Evolutionary conservation across 371 early-diverging fungal genomes (phyloP).

Genomic region (Mucor sp.): DNA sequence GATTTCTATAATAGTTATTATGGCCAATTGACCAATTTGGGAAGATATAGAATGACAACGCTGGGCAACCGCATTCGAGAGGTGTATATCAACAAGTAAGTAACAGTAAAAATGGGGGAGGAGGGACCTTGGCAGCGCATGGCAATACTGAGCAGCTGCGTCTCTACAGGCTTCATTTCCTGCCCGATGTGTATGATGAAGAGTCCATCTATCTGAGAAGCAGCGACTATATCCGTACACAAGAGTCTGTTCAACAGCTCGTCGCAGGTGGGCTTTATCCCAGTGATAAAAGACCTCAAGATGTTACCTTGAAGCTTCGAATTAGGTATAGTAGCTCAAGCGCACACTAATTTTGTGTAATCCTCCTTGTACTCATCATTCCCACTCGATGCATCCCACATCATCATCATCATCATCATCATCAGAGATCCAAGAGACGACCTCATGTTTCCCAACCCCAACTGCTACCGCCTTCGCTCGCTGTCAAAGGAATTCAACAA

Average conservation of each 20-base stretch:
- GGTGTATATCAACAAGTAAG: slow-evolving; percentile 64
- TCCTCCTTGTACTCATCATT: neutral
- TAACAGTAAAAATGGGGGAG: neutral
- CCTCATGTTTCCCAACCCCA: slow-evolving; percentile 48
- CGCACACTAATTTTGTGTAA: neutral
- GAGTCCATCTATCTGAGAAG: slow-evolving; percentile 61
- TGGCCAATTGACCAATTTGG: slow-evolving; percentile 80
- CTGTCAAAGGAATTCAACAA: slow-evolving; percentile 39
- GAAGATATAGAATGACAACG: slow-evolving; percentile 61
- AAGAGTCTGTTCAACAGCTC: slow-evolving; percentile 75
- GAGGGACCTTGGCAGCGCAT: no score
- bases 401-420: no score
- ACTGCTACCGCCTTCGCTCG: slow-evolving; percentile 40
- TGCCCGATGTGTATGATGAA: slow-evolving; percentile 46
- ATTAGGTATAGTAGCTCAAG: slow-evolving; percentile 35
- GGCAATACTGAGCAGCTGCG: neutral
- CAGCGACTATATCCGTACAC: slow-evolving; percentile 71
- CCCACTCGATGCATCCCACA: neutral
- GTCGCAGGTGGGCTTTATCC: slow-evolving; percentile 72
- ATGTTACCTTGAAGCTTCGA: slow-evolving; percentile 35
- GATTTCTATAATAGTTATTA: slow-evolving; percentile 45
- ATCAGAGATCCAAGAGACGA: slow-evolving; percentile 46
- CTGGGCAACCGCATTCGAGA: slow-evolving; percentile 64
- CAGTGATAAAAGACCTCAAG: slow-evolving; percentile 24
- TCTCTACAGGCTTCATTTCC: slow-evolving; percentile 34